These are phyloP conservation scores for Hansenula lynferdii DNA, from an alignment of 1,139 yeast species.

Conservation along the genomic window DNA sequence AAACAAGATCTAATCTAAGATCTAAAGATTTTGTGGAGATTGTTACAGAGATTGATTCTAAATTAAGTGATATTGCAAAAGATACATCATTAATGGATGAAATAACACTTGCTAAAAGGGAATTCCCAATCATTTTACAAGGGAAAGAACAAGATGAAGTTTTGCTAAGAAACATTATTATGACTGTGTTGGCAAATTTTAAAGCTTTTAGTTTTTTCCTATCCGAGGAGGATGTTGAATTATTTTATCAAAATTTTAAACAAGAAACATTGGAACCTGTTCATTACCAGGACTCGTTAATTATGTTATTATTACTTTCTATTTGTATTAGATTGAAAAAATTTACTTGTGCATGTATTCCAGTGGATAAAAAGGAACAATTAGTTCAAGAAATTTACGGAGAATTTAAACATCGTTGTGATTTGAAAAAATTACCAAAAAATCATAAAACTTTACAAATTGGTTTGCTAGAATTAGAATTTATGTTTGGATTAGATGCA, in stretches of 20 bases:
- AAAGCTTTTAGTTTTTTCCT: slow-evolving; percentile 1
- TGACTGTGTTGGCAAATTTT: neutral
- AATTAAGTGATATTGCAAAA: neutral
- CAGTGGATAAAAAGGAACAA: slow-evolving; percentile 1
- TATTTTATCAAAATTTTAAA: slow-evolving; percentile 1
- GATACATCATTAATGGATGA: neutral
- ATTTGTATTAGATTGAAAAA: slow-evolving; percentile 1
- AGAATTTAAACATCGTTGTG: neutral
- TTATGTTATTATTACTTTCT: neutral
- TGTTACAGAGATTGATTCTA: neutral
- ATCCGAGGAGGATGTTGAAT: neutral
- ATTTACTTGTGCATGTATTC: neutral
- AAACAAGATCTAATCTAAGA: neutral
- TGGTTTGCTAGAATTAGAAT: neutral
- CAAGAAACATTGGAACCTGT: slow-evolving; percentile 1
- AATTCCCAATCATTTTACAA: neutral
- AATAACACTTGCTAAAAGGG: neutral
- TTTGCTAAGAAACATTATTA: neutral
- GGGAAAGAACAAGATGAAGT: slow-evolving; percentile 2
- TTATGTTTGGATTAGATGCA: neutral
- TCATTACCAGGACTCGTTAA: neutral
- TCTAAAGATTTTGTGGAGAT: neutral
- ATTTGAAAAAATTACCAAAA: neutral
- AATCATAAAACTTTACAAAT: neutral
- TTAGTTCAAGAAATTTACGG: neutral